A percentile compares a stretch with the other conserved stretches of the same genome.
Evolutionary conservation across 805 yeast genomes (phyloP).

Genomic region (Ogataea allantospora): DNA sequence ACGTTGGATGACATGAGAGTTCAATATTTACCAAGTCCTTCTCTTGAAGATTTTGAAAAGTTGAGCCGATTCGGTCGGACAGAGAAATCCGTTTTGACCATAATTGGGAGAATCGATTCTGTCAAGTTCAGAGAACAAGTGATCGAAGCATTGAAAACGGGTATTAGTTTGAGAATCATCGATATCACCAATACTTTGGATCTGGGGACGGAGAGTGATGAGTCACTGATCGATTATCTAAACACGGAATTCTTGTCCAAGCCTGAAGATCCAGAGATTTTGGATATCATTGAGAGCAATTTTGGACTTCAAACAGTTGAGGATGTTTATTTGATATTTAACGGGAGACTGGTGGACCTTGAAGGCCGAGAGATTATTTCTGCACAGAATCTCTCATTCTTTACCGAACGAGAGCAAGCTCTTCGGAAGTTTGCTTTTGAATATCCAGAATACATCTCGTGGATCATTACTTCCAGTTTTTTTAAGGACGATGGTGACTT

Average conservation of each 20-base stretch:
- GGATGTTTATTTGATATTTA: slow-evolving; percentile 1
- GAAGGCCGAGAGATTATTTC: not conserved
- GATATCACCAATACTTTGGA: slow-evolving; percentile 3
- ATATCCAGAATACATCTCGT: slow-evolving; percentile 26
- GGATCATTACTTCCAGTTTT: slow-evolving; percentile 23
- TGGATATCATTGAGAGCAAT: slow-evolving; percentile 1
- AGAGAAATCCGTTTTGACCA: slow-evolving; percentile 38
- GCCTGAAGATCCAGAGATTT: not conserved
- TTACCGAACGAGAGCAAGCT: slow-evolving; percentile 43
- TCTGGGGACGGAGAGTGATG: not conserved
- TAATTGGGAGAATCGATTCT: slow-evolving; percentile 56
- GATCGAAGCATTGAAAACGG: slow-evolving; percentile 27
- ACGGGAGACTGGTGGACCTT: slow-evolving; percentile 5
- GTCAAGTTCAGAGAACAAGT: slow-evolving; percentile 43
- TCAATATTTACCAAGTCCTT: slow-evolving; percentile 16
- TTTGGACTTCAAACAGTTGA: slow-evolving; percentile 8
- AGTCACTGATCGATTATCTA: slow-evolving; percentile 6
- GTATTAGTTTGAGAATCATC: slow-evolving; percentile 21
- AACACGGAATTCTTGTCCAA: slow-evolving; percentile 1
- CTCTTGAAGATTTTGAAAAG: slow-evolving; percentile 1
- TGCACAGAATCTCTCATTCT: not conserved
- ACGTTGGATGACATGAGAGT: slow-evolving; percentile 29
- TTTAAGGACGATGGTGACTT: slow-evolving; percentile 32
- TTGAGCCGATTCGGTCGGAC: slow-evolving; percentile 2
- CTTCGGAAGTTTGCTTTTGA: slow-evolving; percentile 38